Evolutionary conservation across 1,284 basidiomycete species (phyloP), one percentile per base, ranked within the genome.

Genomic region (Tilletiopsis washingtonensis): DNA sequence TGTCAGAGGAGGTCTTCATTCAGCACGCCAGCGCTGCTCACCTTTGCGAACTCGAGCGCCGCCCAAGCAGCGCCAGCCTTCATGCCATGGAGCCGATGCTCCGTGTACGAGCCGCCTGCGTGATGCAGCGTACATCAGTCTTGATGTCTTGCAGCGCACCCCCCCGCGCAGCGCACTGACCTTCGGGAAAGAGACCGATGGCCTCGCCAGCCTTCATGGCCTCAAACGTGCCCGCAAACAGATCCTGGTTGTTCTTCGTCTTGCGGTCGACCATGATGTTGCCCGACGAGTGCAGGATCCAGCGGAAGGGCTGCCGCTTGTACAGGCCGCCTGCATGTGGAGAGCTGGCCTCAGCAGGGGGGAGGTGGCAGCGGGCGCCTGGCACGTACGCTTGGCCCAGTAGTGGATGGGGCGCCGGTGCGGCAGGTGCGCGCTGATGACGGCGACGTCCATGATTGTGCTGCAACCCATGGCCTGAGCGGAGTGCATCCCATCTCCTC

Each of bases 11-110:
- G 9, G 37, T 24, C 15, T 25, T 41, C 20, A 4, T 9, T 9
- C 20, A 11, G 19, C 11, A 5, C 3, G 4, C 4, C 45, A 15
- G 44, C 41, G 4, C 54, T 26, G 26, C 55, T 49, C 38, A 61
- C 34, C 34, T 85, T 84, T 12, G 82, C 79, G 74, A 91, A 96
- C 76, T 96, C 93, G 59, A 96, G 78, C 3, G 90, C 88, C 27
- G 89, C 85, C 91, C 91, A 96, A 6, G 88, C 83, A n/a, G 87
- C 86, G 21, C 91, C 91, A 64, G 96, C 89, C 74, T 97, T 97
- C 66, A 97, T 81, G 55, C 88, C 85, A 79, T 91, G 86, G 66
- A 97, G 85, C 51, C 82, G 81, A 3, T 91, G 89, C 67, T 91
- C 87, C 0, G 91, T 94, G 56, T 79, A 69, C 75, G 39, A 77